A percentile compares a stretch with the other conserved stretches of the same genome.
phyloP scores from a whole-genome alignment of 352 stramenopile genomes.

The Thalassiosira sp. region DNA sequence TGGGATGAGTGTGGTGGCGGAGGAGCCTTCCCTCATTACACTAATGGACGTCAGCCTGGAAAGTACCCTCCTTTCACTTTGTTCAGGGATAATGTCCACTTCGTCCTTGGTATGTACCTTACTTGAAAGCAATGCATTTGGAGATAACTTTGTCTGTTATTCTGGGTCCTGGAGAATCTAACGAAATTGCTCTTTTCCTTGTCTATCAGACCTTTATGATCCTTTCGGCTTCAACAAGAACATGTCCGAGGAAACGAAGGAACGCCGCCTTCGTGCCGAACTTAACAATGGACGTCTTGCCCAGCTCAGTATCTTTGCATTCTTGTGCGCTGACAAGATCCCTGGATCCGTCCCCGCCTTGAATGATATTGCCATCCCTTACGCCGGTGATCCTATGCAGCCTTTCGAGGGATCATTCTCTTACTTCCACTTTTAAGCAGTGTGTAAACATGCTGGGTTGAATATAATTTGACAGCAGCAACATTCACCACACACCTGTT shows the following conservation, averaged over 20 bases:
- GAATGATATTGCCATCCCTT: slow-evolving; percentile 55
- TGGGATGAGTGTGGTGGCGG: slow-evolving; percentile 73
- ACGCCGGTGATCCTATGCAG: slow-evolving; percentile 66
- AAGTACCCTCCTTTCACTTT: slow-evolving; percentile 65
- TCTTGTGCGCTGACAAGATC: slow-evolving; percentile 61
- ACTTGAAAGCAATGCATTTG: no score
- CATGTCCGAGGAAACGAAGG: slow-evolving; percentile 65
- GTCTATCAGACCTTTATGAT: slow-evolving; percentile 63
- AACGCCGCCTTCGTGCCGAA: slow-evolving; percentile 54
- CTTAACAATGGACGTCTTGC: slow-evolving; percentile 59
- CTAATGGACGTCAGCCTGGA: slow-evolving; percentile 61
- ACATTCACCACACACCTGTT: not conserved
- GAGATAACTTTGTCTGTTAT: no score
- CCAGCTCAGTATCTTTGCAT: slow-evolving; percentile 60
- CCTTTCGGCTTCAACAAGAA: slow-evolving; percentile 76
- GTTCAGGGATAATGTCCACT: slow-evolving; percentile 66
- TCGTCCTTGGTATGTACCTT: slow-evolving; percentile 37
- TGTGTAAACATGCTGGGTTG: no score
- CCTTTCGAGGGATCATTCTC: slow-evolving; percentile 73
- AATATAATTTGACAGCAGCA: not conserved
- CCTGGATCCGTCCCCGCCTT: slow-evolving; percentile 54
- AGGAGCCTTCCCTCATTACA: slow-evolving; percentile 65
- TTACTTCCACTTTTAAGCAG: no score
- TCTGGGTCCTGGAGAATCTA: no score
- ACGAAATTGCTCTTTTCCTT: no score